Percentiles rank a stretch among this genome's conserved stretches.
Evolutionary conservation across 2,329 filamentous ascomycete genomes (phyloP).

Genomic region (Purpureocillium lavendulum): DNA sequence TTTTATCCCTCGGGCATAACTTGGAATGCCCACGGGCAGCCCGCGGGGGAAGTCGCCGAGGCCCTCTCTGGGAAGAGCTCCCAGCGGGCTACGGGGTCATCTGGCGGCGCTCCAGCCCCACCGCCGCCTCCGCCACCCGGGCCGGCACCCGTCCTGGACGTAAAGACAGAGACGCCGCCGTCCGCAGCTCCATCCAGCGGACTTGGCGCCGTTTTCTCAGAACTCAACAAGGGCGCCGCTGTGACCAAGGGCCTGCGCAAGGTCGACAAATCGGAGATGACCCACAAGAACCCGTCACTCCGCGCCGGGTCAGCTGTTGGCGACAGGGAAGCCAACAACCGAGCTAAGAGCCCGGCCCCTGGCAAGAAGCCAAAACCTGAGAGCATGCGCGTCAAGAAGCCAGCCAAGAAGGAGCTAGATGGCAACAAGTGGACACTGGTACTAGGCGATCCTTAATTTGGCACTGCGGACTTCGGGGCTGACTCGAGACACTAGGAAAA

Average conservation of each 20-base stretch:
- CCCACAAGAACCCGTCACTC: conserved; percentile 91
- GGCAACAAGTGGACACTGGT: conserved; percentile 92
- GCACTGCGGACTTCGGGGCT: not conserved
- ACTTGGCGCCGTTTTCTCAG: conserved; percentile 81
- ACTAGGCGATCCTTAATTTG: conserved; percentile 19
- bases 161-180: conserved; percentile 33
- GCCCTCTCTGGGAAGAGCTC: conserved; percentile 35
- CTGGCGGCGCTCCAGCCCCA: conserved; percentile 43
- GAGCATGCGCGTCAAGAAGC: conserved; percentile 77
- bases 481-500: conserved; percentile 56
- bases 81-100: conserved; percentile 39
- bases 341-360: conserved; percentile 79
- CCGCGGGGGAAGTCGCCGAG: conserved; percentile 58
- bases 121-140: conserved; percentile 64
- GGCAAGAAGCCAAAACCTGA: conserved; percentile 82
- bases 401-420: conserved; percentile 68
- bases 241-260: conserved; percentile 86
- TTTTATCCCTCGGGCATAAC: conserved; percentile 70
- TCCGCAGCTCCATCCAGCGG: conserved; percentile 40
- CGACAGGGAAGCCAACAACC: conserved; percentile 42
- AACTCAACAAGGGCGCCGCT: conserved; percentile 81
- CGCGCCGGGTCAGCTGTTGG: conserved; percentile 66
- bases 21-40: conserved; percentile 75
- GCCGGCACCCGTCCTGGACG: conserved; percentile 57
- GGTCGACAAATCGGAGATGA: conserved; percentile 94